phyloP scores from a whole-genome alignment of 1,139 yeast genomes.

The Kodamaea derodonti region DNA sequence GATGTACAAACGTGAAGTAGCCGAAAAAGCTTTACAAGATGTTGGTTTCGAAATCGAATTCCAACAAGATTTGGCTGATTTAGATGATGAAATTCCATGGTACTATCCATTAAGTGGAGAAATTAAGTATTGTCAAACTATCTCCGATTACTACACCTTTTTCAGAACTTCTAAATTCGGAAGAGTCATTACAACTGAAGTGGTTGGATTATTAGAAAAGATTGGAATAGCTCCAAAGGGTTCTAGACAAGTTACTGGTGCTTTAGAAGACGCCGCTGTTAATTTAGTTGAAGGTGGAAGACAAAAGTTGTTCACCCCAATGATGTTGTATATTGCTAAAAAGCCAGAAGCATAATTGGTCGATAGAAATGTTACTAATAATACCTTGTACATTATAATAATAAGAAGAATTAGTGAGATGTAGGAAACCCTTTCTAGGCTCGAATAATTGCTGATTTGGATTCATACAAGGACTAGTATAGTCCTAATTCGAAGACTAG shows the following conservation, averaged over 20 bases:
- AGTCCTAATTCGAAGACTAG: no score
- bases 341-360: slow-evolving; percentile 49
- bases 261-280: slow-evolving; percentile 95
- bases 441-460: neutral
- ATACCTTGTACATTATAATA: slow-evolving; percentile 1
- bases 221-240: slow-evolving; percentile 92
- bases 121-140: slow-evolving; percentile 76
- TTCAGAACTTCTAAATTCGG: slow-evolving; percentile 88
- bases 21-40: slow-evolving; percentile 75
- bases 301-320: slow-evolving; percentile 87
- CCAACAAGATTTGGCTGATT: slow-evolving; percentile 79
- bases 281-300: slow-evolving; percentile 93
- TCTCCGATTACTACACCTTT: slow-evolving; percentile 76
- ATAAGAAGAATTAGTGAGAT: neutral
- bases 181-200: slow-evolving; percentile 76
- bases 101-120: slow-evolving; percentile 96
- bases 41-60: slow-evolving; percentile 85
- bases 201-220: slow-evolving; percentile 77
- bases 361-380: no score
- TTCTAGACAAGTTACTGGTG: slow-evolving; percentile 82
- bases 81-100: slow-evolving; percentile 90
- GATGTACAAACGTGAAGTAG: slow-evolving; percentile 85
- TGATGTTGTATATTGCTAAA: slow-evolving; percentile 86
- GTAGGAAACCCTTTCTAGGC: no score
- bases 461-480: neutral